Base-by-base conservation (phyloP, 768 basidiomycete species). In the Panellus pusillus region DNA sequence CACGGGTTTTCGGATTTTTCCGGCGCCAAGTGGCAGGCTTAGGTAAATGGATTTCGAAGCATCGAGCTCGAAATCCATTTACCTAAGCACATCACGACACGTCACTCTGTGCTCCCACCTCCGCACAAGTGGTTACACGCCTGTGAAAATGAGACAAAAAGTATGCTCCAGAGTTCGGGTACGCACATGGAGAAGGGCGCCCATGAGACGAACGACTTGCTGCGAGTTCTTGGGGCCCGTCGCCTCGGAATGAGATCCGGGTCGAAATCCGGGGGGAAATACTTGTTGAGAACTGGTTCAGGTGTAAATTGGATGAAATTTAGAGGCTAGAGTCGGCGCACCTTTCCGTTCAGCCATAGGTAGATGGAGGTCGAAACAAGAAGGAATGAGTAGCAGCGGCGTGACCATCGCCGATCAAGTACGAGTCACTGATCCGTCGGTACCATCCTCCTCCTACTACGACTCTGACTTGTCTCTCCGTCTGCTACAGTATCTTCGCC, bases 261-360 rank as follows among this genome's bases (percentile, higher is more conserved):
- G 74, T 98, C 96, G 72, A 98, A 98, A 72, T 98, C 95, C 73
- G 96, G 95, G 46, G 95, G 95, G 67, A 93, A 93, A 75, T 93
- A 94, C 72, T 93, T 94, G 81, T 96, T 95, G 62, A 94, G 77
- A 45, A 95, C 93, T 91, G 58, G 14, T n/a, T 3, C 39, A 7
- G 5, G 7, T 2, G 27, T 52, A 14, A 57, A 42, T 9, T 19
- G 4, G 27, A 14, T 20, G 2, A 35, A 40, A 15, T 1, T 9
- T n/a, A 9, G 15, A 41, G 38, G 3, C 8, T 9, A 28, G 36
- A 28, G 9, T 44, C 5, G 14, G 17, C 56, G 29, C 38, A 52
- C 56, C 56, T 57, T 57, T 57, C 44, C 56, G 56, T 42, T 57
- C 56, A 39, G 56, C 56, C 56, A 57, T 57, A 42, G 46, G 40